Base-by-base conservation (phyloP, 2,329 filamentous ascomycete species). In the Penicillium psychrosexuale region DNA sequence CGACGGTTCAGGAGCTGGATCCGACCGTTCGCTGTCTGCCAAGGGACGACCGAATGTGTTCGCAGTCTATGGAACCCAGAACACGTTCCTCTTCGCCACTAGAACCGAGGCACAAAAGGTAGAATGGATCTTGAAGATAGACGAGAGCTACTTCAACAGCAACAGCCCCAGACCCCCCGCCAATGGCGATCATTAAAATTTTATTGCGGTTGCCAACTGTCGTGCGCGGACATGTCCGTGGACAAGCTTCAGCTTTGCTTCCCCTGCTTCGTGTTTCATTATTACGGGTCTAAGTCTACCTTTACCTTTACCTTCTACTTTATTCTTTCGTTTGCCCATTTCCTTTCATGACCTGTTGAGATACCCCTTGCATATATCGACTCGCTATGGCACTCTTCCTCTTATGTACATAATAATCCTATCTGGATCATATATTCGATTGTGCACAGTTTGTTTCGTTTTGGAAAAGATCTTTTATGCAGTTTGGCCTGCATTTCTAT, bases 61-160 rank as follows among this genome's bases (percentile, higher is more conserved):
- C 80, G 94, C 94, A 12, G 84, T 99, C 47, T 99, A 97, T 69
- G 93, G 90, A 39, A 90, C 88, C 56, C 89, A 94, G 72, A 97
- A 97, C 73, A 96, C 92, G 31, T 99, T 92, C 83, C 80, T 99
- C 38, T 97, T 99, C 72, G 90, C 91, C 13, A 90, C 91, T 24
- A 82, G 91, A 55, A 93, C 86, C 66, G 93, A 97, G 77, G 83
- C 87, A 46, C 92, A 97, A 73, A 96, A 97, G 79, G 87, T 92
- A 64, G 94, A 97, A 72, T 99, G 94, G 94, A 96, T 99, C 64
- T 83, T 95, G 73, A 88, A 89, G 67, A 91, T 99, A 64, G 94
- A 99, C 74, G 89, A 96, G 78, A 90, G 87, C 62, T 86, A 82
- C 71, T 84, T 85, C 65, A 76, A 72, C 56, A 72, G 64, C 53